Conservation (phyloP, 805 yeast genomes). For the Scheffersomyces ergatensis region DNA sequence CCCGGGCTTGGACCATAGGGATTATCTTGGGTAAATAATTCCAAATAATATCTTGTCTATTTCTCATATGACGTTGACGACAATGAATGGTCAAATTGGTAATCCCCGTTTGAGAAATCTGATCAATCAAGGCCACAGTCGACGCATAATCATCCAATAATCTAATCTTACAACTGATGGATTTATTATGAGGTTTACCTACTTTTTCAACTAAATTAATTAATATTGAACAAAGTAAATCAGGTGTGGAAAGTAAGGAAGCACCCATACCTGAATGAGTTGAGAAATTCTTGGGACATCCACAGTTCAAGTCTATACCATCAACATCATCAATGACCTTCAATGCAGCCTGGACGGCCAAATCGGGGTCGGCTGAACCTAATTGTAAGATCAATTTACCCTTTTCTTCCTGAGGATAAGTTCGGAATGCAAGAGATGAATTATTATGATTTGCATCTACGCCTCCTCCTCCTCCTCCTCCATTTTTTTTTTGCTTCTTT, state of each 20-base stretch:
- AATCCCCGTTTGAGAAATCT: constrained; percentile 69
- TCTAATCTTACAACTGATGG: constrained; percentile 89
- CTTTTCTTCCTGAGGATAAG: constrained; percentile 60
- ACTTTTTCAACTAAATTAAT: constrained; percentile 69
- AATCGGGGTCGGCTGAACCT: constrained; percentile 79
- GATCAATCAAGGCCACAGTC: constrained; percentile 53
- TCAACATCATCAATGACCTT: constrained; percentile 82
- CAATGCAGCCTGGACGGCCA: constrained; percentile 87
- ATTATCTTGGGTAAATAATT: constrained; percentile 63
- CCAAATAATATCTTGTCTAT: constrained; percentile 77
- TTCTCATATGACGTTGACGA: constrained; percentile 85
- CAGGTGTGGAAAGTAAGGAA: constrained; percentile 82
- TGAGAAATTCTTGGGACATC: constrained; percentile 96
- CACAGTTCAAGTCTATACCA: constrained; percentile 92
- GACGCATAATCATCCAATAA: constrained; percentile 60
- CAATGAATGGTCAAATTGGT: constrained; percentile 87
- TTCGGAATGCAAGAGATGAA: constrained; percentile 72
- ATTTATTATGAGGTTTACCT: constrained; percentile 72
- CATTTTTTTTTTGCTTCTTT: constrained; percentile 32
- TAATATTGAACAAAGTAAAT: constrained; percentile 67
- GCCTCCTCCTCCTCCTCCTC: too few relatives aligned
- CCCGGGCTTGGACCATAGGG: constrained; percentile 54
- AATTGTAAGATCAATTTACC: constrained; percentile 79
- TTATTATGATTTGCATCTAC: too few relatives aligned
- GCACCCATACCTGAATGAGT: constrained; percentile 98